phyloP scores from a whole-genome alignment of 2,329 filamentous ascomycete species.

The Aureobasidium zeae region DNA sequence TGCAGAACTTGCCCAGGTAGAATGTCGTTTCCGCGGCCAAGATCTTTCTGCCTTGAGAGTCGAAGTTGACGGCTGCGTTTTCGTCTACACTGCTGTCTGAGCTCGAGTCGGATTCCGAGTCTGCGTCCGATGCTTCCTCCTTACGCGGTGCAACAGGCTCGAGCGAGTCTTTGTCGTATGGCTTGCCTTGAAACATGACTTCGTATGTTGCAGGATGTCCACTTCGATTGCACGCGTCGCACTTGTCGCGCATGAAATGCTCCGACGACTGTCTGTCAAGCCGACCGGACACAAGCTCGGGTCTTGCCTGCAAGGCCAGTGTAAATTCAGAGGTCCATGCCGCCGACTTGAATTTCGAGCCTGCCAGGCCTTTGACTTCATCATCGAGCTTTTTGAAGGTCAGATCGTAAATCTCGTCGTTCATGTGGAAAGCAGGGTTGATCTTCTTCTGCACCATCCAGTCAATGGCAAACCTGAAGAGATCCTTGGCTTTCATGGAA shows the following conservation, averaged over 20 bases:
- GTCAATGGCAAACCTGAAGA: conserved; percentile 65
- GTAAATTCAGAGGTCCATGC: conserved; percentile 61
- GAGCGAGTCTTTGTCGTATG: conserved; percentile 58
- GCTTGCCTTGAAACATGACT: conserved; percentile 53
- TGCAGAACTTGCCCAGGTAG: conserved; percentile 50
- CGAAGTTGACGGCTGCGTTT: conserved; percentile 31
- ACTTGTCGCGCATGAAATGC: conserved; percentile 38
- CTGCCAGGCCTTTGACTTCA: conserved; percentile 57
- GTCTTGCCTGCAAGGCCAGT: conserved; percentile 56
- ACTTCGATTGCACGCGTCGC: conserved; percentile 62
- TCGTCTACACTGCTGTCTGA: conserved; percentile 28
- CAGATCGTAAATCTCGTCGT: conserved; percentile 55
- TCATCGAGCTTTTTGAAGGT: conserved; percentile 65
- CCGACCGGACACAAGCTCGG: conserved; percentile 46
- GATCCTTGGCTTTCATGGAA: conserved; percentile 58
- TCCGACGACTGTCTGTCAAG: conserved; percentile 34
- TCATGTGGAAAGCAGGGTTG: conserved; percentile 57
- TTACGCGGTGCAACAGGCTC: conserved; percentile 44
- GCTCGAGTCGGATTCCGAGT: conserved; percentile 35
- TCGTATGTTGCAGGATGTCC: conserved; percentile 58
- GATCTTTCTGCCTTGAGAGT: conserved; percentile 42
- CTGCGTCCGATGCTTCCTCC: conserved; percentile 25
- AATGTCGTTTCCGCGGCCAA: conserved; percentile 39
- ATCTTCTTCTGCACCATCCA: conserved; percentile 76
- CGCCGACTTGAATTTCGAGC: conserved; percentile 62